Evolutionary conservation across 2,329 filamentous ascomycete species (phyloP).

Genomic region (Paracoccidioides brasiliensis): DNA sequence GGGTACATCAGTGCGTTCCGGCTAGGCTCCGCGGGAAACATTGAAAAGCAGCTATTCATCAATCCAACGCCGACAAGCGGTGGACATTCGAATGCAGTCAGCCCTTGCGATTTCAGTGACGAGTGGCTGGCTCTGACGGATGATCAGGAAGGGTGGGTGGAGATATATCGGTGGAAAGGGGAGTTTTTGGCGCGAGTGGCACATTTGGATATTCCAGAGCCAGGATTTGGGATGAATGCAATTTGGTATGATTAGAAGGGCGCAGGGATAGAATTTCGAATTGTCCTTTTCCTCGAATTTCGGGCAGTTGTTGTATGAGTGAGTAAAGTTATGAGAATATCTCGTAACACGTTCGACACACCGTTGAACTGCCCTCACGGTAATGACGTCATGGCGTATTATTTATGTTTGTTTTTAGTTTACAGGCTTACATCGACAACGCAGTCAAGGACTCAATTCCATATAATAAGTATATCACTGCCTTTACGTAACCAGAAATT

Average conservation of each 20-base stretch:
- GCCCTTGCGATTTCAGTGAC: slow-evolving; percentile 68
- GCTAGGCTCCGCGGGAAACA: slow-evolving; percentile 53
- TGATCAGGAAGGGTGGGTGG: slow-evolving; percentile 74
- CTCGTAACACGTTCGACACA: too few relatives aligned
- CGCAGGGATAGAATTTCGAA: background rate
- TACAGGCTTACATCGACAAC: too few relatives aligned
- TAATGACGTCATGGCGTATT: too few relatives aligned
- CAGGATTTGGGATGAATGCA: slow-evolving; percentile 94
- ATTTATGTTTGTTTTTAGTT: too few relatives aligned
- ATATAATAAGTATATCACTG: too few relatives aligned
- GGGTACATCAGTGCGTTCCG: slow-evolving; percentile 75
- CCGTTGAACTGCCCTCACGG: too few relatives aligned
- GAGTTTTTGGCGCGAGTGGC: slow-evolving; percentile 70
- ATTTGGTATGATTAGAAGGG: slow-evolving; percentile 66
- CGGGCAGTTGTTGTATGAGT: background rate
- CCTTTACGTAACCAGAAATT: too few relatives aligned
- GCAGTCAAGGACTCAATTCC: too few relatives aligned
- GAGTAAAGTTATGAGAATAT: background rate
- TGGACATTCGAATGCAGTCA: slow-evolving; percentile 79
- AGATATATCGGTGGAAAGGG: slow-evolving; percentile 77
- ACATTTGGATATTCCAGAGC: slow-evolving; percentile 62
- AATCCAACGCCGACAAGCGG: slow-evolving; percentile 79
- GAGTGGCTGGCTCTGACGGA: slow-evolving; percentile 86
- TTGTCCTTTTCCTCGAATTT: background rate
- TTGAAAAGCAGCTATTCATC: slow-evolving; percentile 66